Base-by-base conservation (phyloP, 2,329 filamentous ascomycete genomes). In the Penicillium sp. region DNA sequence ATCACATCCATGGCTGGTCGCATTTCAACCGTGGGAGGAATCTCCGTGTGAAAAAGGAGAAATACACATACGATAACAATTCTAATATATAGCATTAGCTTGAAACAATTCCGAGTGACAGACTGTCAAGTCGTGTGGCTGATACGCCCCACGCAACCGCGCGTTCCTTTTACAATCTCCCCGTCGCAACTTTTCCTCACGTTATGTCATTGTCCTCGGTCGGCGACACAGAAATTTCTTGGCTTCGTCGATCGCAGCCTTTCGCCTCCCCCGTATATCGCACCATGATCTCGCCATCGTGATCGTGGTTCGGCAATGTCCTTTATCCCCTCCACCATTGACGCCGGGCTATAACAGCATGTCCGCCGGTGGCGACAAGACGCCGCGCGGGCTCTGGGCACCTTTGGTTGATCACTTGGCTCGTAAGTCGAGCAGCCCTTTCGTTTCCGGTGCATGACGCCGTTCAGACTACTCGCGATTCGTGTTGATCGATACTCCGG, bases 311-410 rank as follows among this genome's bases (percentile, higher is more conserved):
- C 23, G 45, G 50, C 39, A 44, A 53, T 53, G 50, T 43, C 23
- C 37, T 39, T 36, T 41, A 11, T 11, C 22, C 23, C 39, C 30
- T 13, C 25, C 20, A 15, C 32, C 30, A 33, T 32, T 32, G 37
- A 41, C 37, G 35, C 28, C 22, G 41, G 42, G 42, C 42, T 42
- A 32, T 31, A 31, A 39, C 43, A 55, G 42, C 41, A 55, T 55
- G 52, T 43, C 42, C 43, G 43, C 37, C 32, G 36, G 43, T 32
- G 42, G 39, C 37, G 37, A 33, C 25, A 43, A 47, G 49, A 30
- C 32, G 33, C 32, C 28, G 32, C 29, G 29, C 20, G 31, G 42
- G 29, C 35, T 45, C 13, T 35, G 44, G 47, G 35, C 47, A 27
- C 41, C n/a, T n/a, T n/a, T n/a, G n/a, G n/a, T n/a, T n/a, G n/a